A percentile compares a stretch with the other conserved stretches of the same genome.
Evolutionary conservation across 495 filamentous ascomycete species (phyloP).

Genomic region (Daldinia childiae): DNA sequence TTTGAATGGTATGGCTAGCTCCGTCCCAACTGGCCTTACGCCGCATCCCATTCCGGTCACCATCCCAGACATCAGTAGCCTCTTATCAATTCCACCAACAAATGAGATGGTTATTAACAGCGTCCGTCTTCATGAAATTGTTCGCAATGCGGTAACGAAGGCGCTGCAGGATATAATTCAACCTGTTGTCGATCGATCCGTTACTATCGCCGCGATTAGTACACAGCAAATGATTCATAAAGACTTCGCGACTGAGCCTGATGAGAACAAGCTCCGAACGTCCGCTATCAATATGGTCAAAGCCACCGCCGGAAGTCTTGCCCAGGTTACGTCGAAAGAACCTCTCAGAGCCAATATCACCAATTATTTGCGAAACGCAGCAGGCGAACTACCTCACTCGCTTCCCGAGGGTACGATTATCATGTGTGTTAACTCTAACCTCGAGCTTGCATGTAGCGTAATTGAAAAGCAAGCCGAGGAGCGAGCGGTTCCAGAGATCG

Average conservation of each 20-base stretch:
- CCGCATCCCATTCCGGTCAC: slow-evolving; percentile 75
- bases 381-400: slow-evolving; percentile 73
- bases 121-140: slow-evolving; percentile 78
- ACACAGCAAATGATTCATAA: slow-evolving; percentile 93
- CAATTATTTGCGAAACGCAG: slow-evolving; percentile 88
- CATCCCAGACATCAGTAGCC: slow-evolving; percentile 79
- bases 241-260: slow-evolving; percentile 92
- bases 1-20: slow-evolving; percentile 73
- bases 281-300: slow-evolving; percentile 92
- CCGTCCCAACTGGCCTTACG: slow-evolving; percentile 75
- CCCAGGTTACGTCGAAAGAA: slow-evolving; percentile 97
- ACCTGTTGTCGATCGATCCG: slow-evolving; percentile 94
- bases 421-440: slow-evolving; percentile 98
- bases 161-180: slow-evolving; percentile 95
- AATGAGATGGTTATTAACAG: slow-evolving; percentile 77
- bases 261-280: slow-evolving; percentile 83
- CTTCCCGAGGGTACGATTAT: slow-evolving; percentile 88
- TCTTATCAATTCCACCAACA: slow-evolving; percentile 76
- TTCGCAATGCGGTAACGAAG: slow-evolving; percentile 81
- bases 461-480: slow-evolving; percentile 95
- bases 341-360: slow-evolving; percentile 93
- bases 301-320: slow-evolving; percentile 89
- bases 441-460: slow-evolving; percentile 89
- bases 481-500: slow-evolving; percentile 90
- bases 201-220: slow-evolving; percentile 96